Percentiles rank a stretch among this genome's conserved stretches.
Conservation (phyloP, 306 rosid genomes). For the Styphnolobium japonicum region DNA sequence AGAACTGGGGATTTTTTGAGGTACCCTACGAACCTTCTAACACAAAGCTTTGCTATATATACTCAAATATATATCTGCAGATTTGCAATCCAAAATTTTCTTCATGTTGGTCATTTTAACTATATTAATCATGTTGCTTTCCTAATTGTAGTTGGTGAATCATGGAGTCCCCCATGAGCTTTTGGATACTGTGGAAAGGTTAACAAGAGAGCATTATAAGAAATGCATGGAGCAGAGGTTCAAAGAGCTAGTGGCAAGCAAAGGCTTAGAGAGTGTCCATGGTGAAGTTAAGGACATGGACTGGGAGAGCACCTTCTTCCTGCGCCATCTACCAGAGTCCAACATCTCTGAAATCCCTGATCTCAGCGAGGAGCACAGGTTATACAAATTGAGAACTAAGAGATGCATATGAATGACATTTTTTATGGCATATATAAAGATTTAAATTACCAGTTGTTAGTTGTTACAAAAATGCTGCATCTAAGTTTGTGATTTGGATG, state of each 20-base stretch:
- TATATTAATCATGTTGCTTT: neutral
- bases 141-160: slow-evolving; percentile 44
- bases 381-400: neutral
- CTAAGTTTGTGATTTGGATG: neutral
- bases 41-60: neutral
- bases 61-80: slow-evolving; percentile 10
- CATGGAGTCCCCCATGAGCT: slow-evolving; percentile 56
- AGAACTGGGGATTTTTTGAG: slow-evolving; percentile 56
- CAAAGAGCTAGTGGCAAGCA: slow-evolving; percentile 49
- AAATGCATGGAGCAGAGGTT: slow-evolving; percentile 70
- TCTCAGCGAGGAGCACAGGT: slow-evolving; percentile 55
- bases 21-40: slow-evolving; percentile 14
- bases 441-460: neutral
- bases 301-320: slow-evolving; percentile 70
- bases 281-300: slow-evolving; percentile 59
- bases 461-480: neutral
- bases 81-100: neutral
- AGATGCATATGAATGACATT: neutral
- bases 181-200: slow-evolving; percentile 58
- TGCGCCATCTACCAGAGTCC: slow-evolving; percentile 62
- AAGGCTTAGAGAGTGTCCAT: slow-evolving; percentile 44
- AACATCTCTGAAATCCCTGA: slow-evolving; percentile 61
- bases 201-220: slow-evolving; percentile 64
- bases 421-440: neutral
- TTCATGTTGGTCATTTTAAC: neutral